Conservation (phyloP, 2,329 filamentous ascomycete genomes). For the Hortaea sp. region DNA sequence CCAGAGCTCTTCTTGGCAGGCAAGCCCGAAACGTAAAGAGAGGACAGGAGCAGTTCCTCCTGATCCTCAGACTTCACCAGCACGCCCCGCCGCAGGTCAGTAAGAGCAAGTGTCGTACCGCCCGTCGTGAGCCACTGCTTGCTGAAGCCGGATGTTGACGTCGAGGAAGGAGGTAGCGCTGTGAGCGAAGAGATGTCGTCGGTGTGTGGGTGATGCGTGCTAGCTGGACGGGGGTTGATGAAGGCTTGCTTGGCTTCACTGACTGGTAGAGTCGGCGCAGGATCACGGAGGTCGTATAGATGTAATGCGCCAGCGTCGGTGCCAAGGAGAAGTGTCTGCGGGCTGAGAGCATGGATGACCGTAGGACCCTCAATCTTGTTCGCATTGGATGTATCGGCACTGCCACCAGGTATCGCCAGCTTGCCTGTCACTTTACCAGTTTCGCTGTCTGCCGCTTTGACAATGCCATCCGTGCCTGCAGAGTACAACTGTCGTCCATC, state of each 20-base stretch:
- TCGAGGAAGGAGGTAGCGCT: slow-evolving; percentile 66
- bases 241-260: slow-evolving; percentile 31
- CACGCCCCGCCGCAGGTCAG: slow-evolving; percentile 77
- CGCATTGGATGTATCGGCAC: slow-evolving; percentile 19
- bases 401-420: slow-evolving; percentile 57
- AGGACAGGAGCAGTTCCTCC: slow-evolving; percentile 83
- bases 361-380: slow-evolving; percentile 59
- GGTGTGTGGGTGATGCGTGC: slow-evolving; percentile 77
- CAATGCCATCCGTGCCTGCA: slow-evolving; percentile 52
- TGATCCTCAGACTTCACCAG: slow-evolving; percentile 87
- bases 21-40: slow-evolving; percentile 66
- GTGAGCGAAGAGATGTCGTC: slow-evolving; percentile 88
- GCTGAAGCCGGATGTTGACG: slow-evolving; percentile 77
- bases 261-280: slow-evolving; percentile 35
- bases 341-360: slow-evolving; percentile 71
- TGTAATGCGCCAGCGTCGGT: slow-evolving; percentile 87
- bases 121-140: slow-evolving; percentile 96
- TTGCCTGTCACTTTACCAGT: slow-evolving; percentile 68
- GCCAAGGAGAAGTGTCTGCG: slow-evolving; percentile 76
- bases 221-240: slow-evolving; percentile 53
- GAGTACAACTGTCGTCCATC: slow-evolving; percentile 62
- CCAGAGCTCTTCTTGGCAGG: slow-evolving; percentile 46
- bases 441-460: slow-evolving; percentile 49
- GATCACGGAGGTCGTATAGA: slow-evolving; percentile 66
- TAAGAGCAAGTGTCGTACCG: slow-evolving; percentile 80